phyloP scores from a whole-genome alignment of 345 rosid genomes.

The Lepidium africanum region DNA sequence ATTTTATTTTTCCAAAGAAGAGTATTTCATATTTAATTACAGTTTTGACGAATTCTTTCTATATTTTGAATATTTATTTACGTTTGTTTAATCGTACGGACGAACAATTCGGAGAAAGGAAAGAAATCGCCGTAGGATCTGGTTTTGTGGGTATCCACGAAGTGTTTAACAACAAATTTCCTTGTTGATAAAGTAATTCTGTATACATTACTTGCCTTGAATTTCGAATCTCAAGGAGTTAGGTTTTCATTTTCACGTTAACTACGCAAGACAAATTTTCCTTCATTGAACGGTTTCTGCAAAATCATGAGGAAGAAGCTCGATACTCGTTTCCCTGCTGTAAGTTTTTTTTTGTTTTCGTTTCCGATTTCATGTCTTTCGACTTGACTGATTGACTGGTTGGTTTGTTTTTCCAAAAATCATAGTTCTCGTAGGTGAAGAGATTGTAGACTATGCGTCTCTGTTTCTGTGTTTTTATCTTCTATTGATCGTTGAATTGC shows the following conservation, averaged over 20 bases:
- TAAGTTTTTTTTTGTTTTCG: neutral
- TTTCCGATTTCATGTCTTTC: neutral
- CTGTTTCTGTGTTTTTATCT: neutral
- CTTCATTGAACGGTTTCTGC: neutral
- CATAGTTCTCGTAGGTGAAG: neutral
- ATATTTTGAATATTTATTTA: neutral
- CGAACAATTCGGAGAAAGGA: slow-evolving; percentile 13
- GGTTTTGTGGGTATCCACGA: slow-evolving; percentile 21
- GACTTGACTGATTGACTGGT: neutral
- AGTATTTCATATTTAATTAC: neutral
- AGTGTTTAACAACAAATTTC: neutral
- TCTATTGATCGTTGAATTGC: neutral
- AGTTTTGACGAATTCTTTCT: neutral
- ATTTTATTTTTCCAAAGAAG: too few relatives aligned
- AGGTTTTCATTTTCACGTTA: neutral
- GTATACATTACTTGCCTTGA: neutral
- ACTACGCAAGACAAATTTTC: neutral
- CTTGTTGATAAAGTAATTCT: neutral
- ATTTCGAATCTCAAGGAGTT: neutral
- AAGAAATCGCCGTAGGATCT: slow-evolving; percentile 23
- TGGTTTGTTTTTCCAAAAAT: neutral
- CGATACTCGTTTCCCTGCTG: slow-evolving; percentile 36
- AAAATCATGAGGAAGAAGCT: slow-evolving; percentile 30
- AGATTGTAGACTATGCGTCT: too few relatives aligned
- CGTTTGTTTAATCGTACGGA: neutral